A percentile compares a stretch with the other conserved stretches of the same genome.
These are phyloP conservation scores for Sordaria brevicollis DNA, from an alignment of 495 filamentous ascomycete species.

Conservation along the genomic window DNA sequence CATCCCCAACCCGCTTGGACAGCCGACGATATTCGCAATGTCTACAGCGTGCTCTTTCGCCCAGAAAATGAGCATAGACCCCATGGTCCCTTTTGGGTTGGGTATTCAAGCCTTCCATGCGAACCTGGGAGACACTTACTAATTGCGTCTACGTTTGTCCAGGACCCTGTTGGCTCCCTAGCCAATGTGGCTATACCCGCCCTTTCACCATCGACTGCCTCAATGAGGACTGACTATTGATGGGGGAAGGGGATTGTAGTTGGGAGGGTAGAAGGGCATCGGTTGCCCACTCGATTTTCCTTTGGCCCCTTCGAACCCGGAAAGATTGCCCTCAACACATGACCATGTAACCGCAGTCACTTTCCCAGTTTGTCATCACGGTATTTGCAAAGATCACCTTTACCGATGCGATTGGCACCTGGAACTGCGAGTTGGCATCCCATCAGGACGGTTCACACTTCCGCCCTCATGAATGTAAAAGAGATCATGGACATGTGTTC, in stretches of 20 bases:
- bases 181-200: background rate
- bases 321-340: background rate
- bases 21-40: background rate
- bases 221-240: too few relatives aligned
- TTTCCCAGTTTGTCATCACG: background rate
- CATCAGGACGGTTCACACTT: background rate
- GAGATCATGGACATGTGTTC: background rate
- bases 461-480: background rate
- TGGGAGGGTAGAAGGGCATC: background rate
- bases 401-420: background rate
- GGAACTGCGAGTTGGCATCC: background rate
- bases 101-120: background rate
- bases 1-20: background rate
- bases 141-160: background rate
- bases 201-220: background rate
- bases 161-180: background rate
- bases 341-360: background rate
- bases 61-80: background rate
- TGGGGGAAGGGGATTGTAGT: too few relatives aligned
- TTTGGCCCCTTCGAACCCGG: background rate
- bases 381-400: background rate
- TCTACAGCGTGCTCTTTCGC: too few relatives aligned
- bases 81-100: background rate
- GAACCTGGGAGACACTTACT: background rate
- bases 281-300: background rate